These are phyloP conservation scores for Aspergillus arachidicola DNA, from an alignment of 2,329 filamentous ascomycete species.

Conservation along the genomic window DNA sequence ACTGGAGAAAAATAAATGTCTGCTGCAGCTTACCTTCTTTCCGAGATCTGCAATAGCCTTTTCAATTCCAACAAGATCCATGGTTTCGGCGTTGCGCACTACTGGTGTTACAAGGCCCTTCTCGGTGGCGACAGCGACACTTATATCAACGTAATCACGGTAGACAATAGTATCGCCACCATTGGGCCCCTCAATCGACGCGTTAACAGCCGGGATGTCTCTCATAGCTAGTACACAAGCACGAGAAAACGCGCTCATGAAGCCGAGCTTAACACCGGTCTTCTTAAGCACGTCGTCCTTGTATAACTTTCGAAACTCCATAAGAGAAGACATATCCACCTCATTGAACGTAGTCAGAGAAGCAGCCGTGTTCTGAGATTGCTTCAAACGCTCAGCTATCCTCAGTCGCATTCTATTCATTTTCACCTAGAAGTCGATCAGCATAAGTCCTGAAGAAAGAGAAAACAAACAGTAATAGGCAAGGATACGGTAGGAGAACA, in stretches of 20 bases:
- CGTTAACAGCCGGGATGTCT: slow-evolving; percentile 92
- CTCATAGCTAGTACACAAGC: slow-evolving; percentile 90
- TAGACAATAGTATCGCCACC: slow-evolving; percentile 98
- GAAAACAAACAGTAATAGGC: neutral
- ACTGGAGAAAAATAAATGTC: slow-evolving; percentile 15
- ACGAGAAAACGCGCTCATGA: slow-evolving; percentile 97
- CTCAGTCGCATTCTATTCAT: slow-evolving; percentile 99
- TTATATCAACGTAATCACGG: slow-evolving; percentile 96
- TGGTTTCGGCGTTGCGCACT: slow-evolving; percentile 84
- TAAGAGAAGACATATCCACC: slow-evolving; percentile 96
- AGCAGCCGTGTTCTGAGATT: slow-evolving; percentile 97
- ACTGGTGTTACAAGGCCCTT: slow-evolving; percentile 97
- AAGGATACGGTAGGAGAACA: slow-evolving; percentile 35
- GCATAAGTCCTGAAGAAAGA: neutral
- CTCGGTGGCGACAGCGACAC: slow-evolving; percentile 93
- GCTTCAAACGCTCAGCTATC: slow-evolving; percentile 96
- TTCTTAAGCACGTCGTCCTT: slow-evolving; percentile 97
- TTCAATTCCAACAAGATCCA: slow-evolving; percentile 90
- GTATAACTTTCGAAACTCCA: slow-evolving; percentile 96
- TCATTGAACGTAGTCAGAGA: slow-evolving; percentile 98
- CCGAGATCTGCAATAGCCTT: slow-evolving; percentile 89
- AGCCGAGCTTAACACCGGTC: slow-evolving; percentile 96
- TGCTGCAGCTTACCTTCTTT: slow-evolving; percentile 70
- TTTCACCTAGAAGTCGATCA: slow-evolving; percentile 69
- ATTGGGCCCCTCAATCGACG: slow-evolving; percentile 92